phyloP scores from a whole-genome alignment of 2,329 filamentous ascomycete species.

The Stachybotrys elegans region DNA sequence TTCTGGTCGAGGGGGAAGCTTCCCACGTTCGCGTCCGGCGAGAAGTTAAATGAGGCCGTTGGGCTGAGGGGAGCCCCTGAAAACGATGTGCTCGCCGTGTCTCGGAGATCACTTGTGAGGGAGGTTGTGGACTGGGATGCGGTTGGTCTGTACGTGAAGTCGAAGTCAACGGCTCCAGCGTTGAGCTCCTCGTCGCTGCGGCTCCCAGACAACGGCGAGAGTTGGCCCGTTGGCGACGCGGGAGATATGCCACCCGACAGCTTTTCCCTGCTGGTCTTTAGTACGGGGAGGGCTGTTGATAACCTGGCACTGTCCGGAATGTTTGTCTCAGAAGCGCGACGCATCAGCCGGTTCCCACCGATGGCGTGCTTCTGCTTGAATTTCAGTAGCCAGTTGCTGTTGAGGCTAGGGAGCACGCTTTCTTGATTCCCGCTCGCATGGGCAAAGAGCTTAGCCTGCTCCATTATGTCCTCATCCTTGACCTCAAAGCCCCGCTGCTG shows the following conservation, averaged over 20 bases:
- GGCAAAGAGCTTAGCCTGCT: slow-evolving; percentile 79
- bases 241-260: slow-evolving; percentile 60
- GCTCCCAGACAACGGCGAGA: slow-evolving; percentile 64
- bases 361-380: slow-evolving; percentile 85
- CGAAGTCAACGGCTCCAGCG: slow-evolving; percentile 21
- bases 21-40: slow-evolving; percentile 65
- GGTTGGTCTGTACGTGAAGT: slow-evolving; percentile 26
- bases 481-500: slow-evolving; percentile 70
- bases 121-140: slow-evolving; percentile 29
- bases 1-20: slow-evolving; percentile 49
- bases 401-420: slow-evolving; percentile 65
- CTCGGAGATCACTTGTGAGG: slow-evolving; percentile 23
- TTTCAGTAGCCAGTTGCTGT: slow-evolving; percentile 80
- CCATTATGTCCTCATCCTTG: slow-evolving; percentile 75
- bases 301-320: slow-evolving; percentile 62
- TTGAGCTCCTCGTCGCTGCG: slow-evolving; percentile 67
- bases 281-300: slow-evolving; percentile 37
- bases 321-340: slow-evolving; percentile 62
- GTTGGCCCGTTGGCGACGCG: slow-evolving; percentile 61
- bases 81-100: slow-evolving; percentile 52
- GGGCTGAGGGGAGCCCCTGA: slow-evolving; percentile 70
- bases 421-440: slow-evolving; percentile 65
- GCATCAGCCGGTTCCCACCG: slow-evolving; percentile 41
- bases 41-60: slow-evolving; percentile 68
- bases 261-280: slow-evolving; percentile 27